These are phyloP conservation scores for Talaromyces sp. DNA, from an alignment of 2,329 filamentous ascomycete genomes.

Conservation along the genomic window DNA sequence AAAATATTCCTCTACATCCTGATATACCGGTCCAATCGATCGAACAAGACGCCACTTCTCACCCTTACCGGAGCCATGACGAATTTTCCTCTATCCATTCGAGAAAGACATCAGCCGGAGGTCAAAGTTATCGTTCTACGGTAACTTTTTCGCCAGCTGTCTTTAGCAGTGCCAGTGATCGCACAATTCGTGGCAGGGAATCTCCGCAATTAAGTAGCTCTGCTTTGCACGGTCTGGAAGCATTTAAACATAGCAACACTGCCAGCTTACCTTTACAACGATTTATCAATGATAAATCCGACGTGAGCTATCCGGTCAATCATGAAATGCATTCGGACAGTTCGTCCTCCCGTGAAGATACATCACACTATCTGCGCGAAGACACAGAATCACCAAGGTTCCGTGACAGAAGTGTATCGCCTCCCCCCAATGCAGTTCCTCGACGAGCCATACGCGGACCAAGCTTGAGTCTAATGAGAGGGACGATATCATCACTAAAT, in stretches of 20 bases:
- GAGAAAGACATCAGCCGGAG: constrained; percentile 16
- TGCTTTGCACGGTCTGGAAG: constrained; percentile 20
- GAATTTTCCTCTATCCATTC: neutral
- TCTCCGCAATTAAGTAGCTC: constrained; percentile 26
- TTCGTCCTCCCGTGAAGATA: constrained; percentile 3
- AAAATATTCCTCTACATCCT: neutral
- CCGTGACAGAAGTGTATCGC: constrained; percentile 12
- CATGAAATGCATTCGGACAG: neutral
- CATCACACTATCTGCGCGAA: neutral
- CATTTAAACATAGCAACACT: constrained; percentile 26
- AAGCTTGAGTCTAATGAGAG: constrained; percentile 14
- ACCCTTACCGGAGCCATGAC: neutral
- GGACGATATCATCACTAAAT: constrained; percentile 15
- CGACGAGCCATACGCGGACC: constrained; percentile 14
- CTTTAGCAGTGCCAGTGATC: constrained; percentile 21
- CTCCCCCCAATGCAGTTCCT: constrained; percentile 11
- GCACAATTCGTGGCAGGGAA: constrained; percentile 29
- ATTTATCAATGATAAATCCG: constrained; percentile 36
- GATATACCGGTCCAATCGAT: constrained; percentile 13
- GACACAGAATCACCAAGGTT: neutral
- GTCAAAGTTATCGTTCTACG: constrained; percentile 21
- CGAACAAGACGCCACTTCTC: neutral
- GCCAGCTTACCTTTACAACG: constrained; percentile 37
- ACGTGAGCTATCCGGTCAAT: constrained; percentile 22
- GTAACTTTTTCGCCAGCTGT: constrained; percentile 18